These are phyloP conservation scores for Helotiales sp. DNA, from an alignment of 2,329 filamentous ascomycete genomes.

Conservation along the genomic window DNA sequence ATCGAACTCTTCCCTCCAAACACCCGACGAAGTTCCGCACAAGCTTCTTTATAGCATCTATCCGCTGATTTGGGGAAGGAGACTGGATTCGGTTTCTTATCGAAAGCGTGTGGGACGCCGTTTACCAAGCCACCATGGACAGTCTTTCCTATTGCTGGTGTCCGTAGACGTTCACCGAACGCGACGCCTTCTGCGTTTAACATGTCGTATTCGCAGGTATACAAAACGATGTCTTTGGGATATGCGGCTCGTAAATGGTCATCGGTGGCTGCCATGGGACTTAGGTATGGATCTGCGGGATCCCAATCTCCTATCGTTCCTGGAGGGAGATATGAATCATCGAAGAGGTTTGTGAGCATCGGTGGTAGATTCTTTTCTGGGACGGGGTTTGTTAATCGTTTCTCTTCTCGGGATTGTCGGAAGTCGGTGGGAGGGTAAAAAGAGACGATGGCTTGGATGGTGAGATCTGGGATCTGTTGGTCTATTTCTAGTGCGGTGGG, in stretches of 20 bases:
- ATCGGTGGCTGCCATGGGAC: slow-evolving; percentile 56
- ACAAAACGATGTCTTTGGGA: slow-evolving; percentile 55
- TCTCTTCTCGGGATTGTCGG: slow-evolving; percentile 55
- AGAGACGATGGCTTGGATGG: slow-evolving; percentile 52
- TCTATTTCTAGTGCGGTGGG: slow-evolving; percentile 32
- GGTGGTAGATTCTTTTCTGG: slow-evolving; percentile 60
- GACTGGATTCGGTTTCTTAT: slow-evolving; percentile 64
- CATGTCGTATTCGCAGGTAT: slow-evolving; percentile 67
- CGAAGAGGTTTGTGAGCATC: slow-evolving; percentile 61
- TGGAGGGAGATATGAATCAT: slow-evolving; percentile 60
- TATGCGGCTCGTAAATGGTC: slow-evolving; percentile 46
- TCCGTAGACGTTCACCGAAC: slow-evolving; percentile 58
- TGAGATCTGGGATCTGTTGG: slow-evolving; percentile 41
- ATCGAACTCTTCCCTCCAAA: slow-evolving; percentile 28
- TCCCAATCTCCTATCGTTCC: slow-evolving; percentile 37
- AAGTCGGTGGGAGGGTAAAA: slow-evolving; percentile 66
- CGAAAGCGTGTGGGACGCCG: slow-evolving; percentile 63
- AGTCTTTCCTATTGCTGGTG: slow-evolving; percentile 49
- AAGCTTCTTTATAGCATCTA: slow-evolving; percentile 34
- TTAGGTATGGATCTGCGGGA: slow-evolving; percentile 55
- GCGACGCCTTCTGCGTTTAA: slow-evolving; percentile 59
- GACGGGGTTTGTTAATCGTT: slow-evolving; percentile 51
- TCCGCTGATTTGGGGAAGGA: slow-evolving; percentile 37
- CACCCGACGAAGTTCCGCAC: slow-evolving; percentile 30
- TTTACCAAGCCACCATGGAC: slow-evolving; percentile 59